These are phyloP conservation scores for Fibroporia radiculosa DNA, from an alignment of 768 basidiomycete genomes.

Conservation along the genomic window DNA sequence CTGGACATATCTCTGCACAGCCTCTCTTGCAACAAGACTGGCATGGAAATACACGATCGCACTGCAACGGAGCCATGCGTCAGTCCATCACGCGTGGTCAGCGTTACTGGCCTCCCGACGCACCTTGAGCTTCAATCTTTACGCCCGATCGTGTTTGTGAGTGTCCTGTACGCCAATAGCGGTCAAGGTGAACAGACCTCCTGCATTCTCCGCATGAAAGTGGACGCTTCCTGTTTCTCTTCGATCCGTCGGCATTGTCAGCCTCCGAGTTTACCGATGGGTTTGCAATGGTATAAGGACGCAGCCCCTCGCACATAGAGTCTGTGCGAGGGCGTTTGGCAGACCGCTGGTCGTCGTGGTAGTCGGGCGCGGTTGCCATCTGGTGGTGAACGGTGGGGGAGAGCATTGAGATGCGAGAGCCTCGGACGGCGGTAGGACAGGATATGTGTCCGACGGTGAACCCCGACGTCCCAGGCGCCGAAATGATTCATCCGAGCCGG, in stretches of 20 bases:
- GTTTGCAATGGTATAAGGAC: conserved; percentile 11
- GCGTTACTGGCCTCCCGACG: conserved; percentile 23
- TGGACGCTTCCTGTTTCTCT: conserved; percentile 33
- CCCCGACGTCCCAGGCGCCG: conserved; percentile 1
- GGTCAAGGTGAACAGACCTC: conserved; percentile 30
- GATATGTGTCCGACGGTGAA: conserved; percentile 6
- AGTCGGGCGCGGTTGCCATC: conserved; percentile 10
- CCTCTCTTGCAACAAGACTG: conserved; percentile 33
- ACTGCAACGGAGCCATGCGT: conserved; percentile 44
- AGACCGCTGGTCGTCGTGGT: conserved; percentile 14
- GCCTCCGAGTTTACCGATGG: conserved; percentile 17
- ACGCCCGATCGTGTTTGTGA: neutral
- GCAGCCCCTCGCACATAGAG: conserved; percentile 11
- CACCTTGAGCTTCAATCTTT: conserved; percentile 63
- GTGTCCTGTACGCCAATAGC: neutral
- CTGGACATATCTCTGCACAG: conserved; percentile 15
- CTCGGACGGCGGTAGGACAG: neutral
- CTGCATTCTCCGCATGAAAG: conserved; percentile 66
- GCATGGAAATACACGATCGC: conserved; percentile 61
- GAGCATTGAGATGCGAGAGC: conserved; percentile 9
- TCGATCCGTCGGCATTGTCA: conserved; percentile 16
- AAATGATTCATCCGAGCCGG: conserved; percentile 1
- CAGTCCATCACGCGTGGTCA: conserved; percentile 50
- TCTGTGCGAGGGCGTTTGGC: conserved; percentile 16
- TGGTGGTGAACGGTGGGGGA: conserved; percentile 10